A percentile compares a stretch with the other conserved stretches of the same genome.
Evolutionary conservation across 2,329 filamentous ascomycete genomes (phyloP).

Genomic region (Monosporascus ibericus): DNA sequence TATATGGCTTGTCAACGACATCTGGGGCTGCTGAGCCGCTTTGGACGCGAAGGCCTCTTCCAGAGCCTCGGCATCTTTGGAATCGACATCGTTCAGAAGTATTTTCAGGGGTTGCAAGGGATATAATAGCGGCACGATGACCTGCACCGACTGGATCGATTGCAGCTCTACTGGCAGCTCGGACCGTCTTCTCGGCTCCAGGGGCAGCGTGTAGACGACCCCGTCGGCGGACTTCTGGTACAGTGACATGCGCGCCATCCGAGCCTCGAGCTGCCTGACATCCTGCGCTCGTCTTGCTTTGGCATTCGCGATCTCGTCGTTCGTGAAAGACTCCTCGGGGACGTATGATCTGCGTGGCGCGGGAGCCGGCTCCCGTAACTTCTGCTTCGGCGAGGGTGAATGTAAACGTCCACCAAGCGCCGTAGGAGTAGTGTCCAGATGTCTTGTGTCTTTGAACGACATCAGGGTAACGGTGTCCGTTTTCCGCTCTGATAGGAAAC

Average conservation of each 20-base stretch:
- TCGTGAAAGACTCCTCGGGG: conserved; percentile 45
- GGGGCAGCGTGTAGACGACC: conserved; percentile 61
- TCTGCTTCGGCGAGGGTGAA: conserved; percentile 4
- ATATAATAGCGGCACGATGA: conserved; percentile 67
- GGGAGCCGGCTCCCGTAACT: conserved; percentile 3
- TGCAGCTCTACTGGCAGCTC: conserved; percentile 58
- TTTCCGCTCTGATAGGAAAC: conserved; percentile 62
- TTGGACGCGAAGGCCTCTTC: conserved; percentile 60
- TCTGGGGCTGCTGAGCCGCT: conserved; percentile 47
- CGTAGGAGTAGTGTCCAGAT: conserved; percentile 26
- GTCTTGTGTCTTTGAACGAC: conserved; percentile 51
- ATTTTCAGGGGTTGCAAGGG: conserved; percentile 63
- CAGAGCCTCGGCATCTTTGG: conserved; percentile 53
- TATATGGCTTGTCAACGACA: conserved; percentile 65
- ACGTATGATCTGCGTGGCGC: conserved; percentile 26
- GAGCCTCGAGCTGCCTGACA: conserved; percentile 66
- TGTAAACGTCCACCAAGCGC: conserved; percentile 8
- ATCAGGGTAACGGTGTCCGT: conserved; percentile 67
- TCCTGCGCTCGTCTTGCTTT: conserved; percentile 59
- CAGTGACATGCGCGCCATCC: conserved; percentile 60
- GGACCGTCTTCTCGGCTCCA: conserved; percentile 57
- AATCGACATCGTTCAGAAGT: conserved; percentile 57
- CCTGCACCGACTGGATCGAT: conserved; percentile 55
- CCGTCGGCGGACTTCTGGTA: conserved; percentile 68
- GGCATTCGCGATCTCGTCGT: conserved; percentile 56